These are phyloP conservation scores for Tolypocladium endophyticum DNA, from an alignment of 2,329 filamentous ascomycete genomes.

Conservation along the genomic window DNA sequence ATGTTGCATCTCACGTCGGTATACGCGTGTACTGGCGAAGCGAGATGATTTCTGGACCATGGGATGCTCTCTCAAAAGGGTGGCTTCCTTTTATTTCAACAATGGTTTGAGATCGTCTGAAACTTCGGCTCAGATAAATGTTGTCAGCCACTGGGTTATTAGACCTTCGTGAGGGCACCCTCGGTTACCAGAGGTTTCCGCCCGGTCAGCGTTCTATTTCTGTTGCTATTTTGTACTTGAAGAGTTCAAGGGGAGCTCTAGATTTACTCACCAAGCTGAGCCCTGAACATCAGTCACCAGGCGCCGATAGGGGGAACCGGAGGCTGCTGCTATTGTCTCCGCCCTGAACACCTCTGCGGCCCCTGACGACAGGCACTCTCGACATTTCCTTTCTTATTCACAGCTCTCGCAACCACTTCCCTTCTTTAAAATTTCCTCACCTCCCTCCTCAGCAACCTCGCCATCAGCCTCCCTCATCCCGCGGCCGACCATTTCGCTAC, in stretches of 20 bases:
- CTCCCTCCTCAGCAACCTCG: not conserved
- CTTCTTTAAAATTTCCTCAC: not conserved
- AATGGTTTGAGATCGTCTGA: not conserved
- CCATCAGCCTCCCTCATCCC: not conserved
- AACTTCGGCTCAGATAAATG: not conserved
- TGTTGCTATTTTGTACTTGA: not conserved
- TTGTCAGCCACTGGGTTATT: not conserved
- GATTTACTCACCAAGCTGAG: not conserved
- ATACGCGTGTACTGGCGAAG: not conserved
- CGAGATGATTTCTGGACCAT: not conserved
- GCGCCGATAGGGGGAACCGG: not conserved
- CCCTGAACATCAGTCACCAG: not conserved
- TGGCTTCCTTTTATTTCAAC: not conserved
- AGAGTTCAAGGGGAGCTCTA: not conserved
- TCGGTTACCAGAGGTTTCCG: not conserved
- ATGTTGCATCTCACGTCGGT: not conserved
- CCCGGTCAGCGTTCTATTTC: not conserved
- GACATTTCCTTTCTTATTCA: not conserved
- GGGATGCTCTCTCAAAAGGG: not conserved
- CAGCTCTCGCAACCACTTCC: too few species aligned
- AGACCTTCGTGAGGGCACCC: not conserved
- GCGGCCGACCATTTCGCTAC: not conserved
- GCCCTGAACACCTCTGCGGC: not conserved
- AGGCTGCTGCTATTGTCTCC: not conserved
- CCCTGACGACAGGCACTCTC: not conserved